A percentile compares a stretch with the other conserved stretches of the same genome.
Evolutionary conservation across 2,329 filamentous ascomycete genomes (phyloP).

Genomic region (Aspergillus ochraceus): DNA sequence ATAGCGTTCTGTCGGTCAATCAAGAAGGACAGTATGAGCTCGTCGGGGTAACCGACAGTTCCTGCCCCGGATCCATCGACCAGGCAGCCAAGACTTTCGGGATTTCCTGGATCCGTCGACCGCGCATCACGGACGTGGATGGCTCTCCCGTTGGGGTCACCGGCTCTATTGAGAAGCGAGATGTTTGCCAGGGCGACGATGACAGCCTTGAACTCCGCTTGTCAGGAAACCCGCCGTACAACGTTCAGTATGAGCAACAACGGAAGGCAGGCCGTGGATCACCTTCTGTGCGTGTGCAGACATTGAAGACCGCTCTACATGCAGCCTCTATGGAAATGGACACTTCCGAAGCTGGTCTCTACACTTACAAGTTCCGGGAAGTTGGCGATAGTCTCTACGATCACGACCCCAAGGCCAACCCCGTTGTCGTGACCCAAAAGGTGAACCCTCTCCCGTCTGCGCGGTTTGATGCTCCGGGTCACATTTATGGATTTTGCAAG

Average conservation of each 20-base stretch:
- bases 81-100: constrained; percentile 71
- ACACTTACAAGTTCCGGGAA: constrained; percentile 82
- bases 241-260: constrained; percentile 76
- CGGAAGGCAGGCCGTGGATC: constrained; percentile 69
- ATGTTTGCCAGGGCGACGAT: constrained; percentile 92
- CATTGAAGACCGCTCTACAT: constrained; percentile 73
- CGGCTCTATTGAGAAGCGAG: constrained; percentile 67
- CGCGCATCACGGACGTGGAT: constrained; percentile 64
- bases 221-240: constrained; percentile 78
- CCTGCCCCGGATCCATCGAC: constrained; percentile 81
- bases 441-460: constrained; percentile 84
- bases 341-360: constrained; percentile 76
- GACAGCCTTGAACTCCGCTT: constrained; percentile 82
- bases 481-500: constrained; percentile 93
- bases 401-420: constrained; percentile 65
- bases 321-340: constrained; percentile 82
- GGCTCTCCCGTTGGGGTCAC: constrained; percentile 50
- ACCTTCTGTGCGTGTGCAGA: constrained; percentile 65
- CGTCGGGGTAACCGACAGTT: constrained; percentile 70
- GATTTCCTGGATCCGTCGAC: constrained; percentile 82
- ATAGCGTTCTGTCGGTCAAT: constrained; percentile 68
- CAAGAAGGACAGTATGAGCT: constrained; percentile 78
- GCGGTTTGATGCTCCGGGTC: constrained; percentile 78
- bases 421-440: constrained; percentile 73
- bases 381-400: constrained; percentile 86